phyloP scores from a whole-genome alignment of 2,329 filamentous ascomycete genomes.

The Daldinia sp. region DNA sequence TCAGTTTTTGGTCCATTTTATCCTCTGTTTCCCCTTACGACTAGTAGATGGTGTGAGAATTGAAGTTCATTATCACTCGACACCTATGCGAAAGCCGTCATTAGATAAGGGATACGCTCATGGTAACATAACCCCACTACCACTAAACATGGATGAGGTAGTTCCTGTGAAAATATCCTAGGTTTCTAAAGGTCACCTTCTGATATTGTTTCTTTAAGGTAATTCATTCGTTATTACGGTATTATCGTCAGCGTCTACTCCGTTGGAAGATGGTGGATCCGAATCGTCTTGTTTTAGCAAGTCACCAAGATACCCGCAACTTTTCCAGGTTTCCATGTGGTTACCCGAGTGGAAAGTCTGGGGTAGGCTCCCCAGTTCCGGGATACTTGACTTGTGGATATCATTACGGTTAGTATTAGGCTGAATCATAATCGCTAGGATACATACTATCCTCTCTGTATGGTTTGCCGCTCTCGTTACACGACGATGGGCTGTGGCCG shows the following conservation, averaged over 20 bases:
- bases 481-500: slow-evolving; percentile 27
- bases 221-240: neutral
- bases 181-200: slow-evolving; percentile 12
- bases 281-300: slow-evolving; percentile 18
- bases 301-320: slow-evolving; percentile 10
- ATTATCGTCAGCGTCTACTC: slow-evolving; percentile 6
- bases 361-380: slow-evolving; percentile 35
- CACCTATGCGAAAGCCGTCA: neutral
- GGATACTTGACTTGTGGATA: slow-evolving; percentile 26
- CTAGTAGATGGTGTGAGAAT: neutral
- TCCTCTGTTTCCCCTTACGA: neutral
- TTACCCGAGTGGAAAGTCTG: slow-evolving; percentile 26
- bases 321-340: slow-evolving; percentile 26
- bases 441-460: slow-evolving; percentile 11
- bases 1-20: neutral
- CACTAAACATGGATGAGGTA: slow-evolving; percentile 16
- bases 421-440: slow-evolving; percentile 20
- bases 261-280: neutral
- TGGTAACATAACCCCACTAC: slow-evolving; percentile 22
- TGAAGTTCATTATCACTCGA: neutral
- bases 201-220: neutral
- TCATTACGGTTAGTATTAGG: slow-evolving; percentile 25
- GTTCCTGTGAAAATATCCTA: slow-evolving; percentile 21
- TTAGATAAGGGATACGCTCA: neutral
- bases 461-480: slow-evolving; percentile 29